phyloP scores from a whole-genome alignment of 2,329 filamentous ascomycete species.

The Rhinocladiella similis region DNA sequence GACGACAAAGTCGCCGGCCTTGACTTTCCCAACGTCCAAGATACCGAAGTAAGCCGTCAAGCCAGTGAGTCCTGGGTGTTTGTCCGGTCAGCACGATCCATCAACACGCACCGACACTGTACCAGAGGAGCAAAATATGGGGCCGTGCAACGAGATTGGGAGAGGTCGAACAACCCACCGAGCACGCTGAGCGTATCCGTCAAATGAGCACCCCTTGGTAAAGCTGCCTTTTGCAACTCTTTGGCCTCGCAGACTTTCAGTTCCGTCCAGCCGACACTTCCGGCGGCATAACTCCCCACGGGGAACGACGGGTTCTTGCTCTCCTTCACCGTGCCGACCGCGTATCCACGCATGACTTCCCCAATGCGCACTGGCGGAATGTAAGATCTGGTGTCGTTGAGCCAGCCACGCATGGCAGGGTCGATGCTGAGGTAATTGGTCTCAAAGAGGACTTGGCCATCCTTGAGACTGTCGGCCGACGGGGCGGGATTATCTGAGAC shows the following conservation, averaged over 20 bases:
- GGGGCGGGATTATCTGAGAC: constrained; percentile 50
- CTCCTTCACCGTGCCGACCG: constrained; percentile 62
- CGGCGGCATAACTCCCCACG: constrained; percentile 60
- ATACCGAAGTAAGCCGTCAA: constrained; percentile 78
- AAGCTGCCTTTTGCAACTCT: constrained; percentile 44
- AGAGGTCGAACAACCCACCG: constrained; percentile 18
- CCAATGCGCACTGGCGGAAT: constrained; percentile 68
- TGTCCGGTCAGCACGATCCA: too few species aligned
- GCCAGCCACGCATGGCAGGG: constrained; percentile 74
- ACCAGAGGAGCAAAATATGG: too few species aligned
- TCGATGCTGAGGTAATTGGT: constrained; percentile 68
- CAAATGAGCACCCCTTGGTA: constrained; percentile 48
- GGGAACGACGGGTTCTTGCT: constrained; percentile 57
- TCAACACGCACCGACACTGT: too few species aligned
- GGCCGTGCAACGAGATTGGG: too few species aligned
- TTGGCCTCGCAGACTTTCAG: constrained; percentile 60
- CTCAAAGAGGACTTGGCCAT: constrained; percentile 62
- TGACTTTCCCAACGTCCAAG: constrained; percentile 65
- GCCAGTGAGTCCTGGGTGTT: constrained; percentile 59
- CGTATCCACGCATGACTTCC: constrained; percentile 66
- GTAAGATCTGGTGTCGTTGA: constrained; percentile 62
- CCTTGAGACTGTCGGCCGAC: constrained; percentile 51
- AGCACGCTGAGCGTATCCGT: constrained; percentile 64
- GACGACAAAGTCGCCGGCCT: constrained; percentile 71
- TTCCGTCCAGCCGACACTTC: constrained; percentile 65